phyloP scores from a whole-genome alignment of 2,329 filamentous ascomycete genomes.

The Cercospora sp. region DNA sequence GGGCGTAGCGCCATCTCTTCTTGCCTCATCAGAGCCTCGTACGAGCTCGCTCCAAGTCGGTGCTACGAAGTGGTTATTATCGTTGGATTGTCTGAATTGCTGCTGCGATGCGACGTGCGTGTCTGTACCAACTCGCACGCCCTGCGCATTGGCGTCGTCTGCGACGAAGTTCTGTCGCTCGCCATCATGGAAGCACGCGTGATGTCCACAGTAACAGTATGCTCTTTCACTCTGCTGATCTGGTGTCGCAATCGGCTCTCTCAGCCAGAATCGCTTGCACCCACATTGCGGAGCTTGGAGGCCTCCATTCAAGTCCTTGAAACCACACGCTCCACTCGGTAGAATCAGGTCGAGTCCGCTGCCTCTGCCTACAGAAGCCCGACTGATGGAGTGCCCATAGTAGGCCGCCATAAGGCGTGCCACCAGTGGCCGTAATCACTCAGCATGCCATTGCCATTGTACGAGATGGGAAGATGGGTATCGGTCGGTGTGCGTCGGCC shows the following conservation, averaged over 20 bases:
- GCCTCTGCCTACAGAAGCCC: constrained; percentile 27
- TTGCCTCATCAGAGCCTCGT: constrained; percentile 19
- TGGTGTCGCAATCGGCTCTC: constrained; percentile 24
- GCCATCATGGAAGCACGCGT: constrained; percentile 56
- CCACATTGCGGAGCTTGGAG: constrained; percentile 50
- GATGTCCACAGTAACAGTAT: constrained; percentile 57
- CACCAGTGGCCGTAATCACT: constrained; percentile 33
- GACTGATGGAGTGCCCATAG: constrained; percentile 25
- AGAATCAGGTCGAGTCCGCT: constrained; percentile 35
- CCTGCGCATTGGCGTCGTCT: background rate
- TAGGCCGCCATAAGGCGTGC: constrained; percentile 40
- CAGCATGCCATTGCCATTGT: constrained; percentile 34
- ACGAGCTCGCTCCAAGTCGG: constrained; percentile 29
- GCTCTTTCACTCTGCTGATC: constrained; percentile 37
- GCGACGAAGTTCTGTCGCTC: background rate
- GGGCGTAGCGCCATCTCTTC: background rate
- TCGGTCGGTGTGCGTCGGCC: constrained; percentile 9
- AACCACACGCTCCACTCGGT: constrained; percentile 56
- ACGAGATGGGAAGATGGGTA: background rate
- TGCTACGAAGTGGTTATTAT: constrained; percentile 19
- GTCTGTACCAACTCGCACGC: background rate
- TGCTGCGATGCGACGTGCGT: constrained; percentile 13
- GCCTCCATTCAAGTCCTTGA: constrained; percentile 49
- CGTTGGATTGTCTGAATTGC: constrained; percentile 5
- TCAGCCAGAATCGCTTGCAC: constrained; percentile 55